Evolutionary conservation across 2,329 filamentous ascomycete species (phyloP), one percentile per base, ranked within the genome.

Genomic region (Verticillium isaacii): DNA sequence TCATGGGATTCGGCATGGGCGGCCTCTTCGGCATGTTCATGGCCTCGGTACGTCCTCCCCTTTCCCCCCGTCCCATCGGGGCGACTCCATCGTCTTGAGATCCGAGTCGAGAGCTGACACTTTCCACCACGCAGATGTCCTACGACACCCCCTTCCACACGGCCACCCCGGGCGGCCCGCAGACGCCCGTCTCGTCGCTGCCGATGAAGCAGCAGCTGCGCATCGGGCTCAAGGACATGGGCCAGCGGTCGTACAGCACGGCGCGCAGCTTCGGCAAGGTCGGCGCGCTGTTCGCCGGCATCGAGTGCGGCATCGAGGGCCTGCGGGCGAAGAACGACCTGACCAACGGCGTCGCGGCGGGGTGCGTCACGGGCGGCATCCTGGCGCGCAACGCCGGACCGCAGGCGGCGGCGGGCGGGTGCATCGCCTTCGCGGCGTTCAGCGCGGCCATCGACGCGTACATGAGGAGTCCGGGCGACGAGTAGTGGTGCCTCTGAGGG

Each of bases 21-120:
- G 95, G 93, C 70, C 82, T 96, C 54, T 99, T 99, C 69, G 95
- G 95, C 68, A 85, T 98, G 70, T 99, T 99, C 82, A 99, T 98
- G 94, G 92, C 93, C 63, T 95, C 91, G 71, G 92, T 96, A 87
- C 66, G 89, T n/a, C 52, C 8, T 32, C 37, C 3, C 19, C 34
- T 4, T 6, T 39, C 54, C 57, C 17, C 57, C 23, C 29, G 37
- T 57, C 54, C 60, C 60, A 58, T 58, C 58, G 29, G 14, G 52
- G 17, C 54, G 29, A 39, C 36, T 8, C 11, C 36, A 39, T 17
- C 36, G 9, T 17, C 15, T 39, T 41, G 39, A 41, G 39, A 41
- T 36, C 34, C 39, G 39, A 41, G 37, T 15, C 1, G 15, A 41
- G 5, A 41, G 7, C 60, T 57, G 32, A 15, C 37, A 37, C 36